Base-by-base conservation (phyloP, 108 stramenopile genomes). In the Craspedostauros australis region DNA sequence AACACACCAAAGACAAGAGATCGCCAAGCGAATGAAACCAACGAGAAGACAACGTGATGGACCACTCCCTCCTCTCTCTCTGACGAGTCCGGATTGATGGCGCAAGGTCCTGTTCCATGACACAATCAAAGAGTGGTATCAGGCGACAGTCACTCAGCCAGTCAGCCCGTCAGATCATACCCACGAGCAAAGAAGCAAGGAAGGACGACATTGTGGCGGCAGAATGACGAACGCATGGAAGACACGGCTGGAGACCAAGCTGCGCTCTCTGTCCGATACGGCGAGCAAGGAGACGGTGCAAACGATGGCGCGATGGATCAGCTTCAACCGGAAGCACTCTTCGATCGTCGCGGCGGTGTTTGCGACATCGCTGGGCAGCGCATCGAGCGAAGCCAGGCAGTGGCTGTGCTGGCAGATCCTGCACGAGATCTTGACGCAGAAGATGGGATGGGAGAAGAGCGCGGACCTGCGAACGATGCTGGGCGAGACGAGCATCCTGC, bases 221-320 rank as follows among this genome's bases (percentile, higher is more conserved):
- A n/a, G n/a, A n/a, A n/a, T n/a, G n/a, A n/a, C n/a, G n/a, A n/a
- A n/a, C n/a, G n/a, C n/a, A n/a, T n/a, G n/a, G n/a, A n/a, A n/a
- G n/a, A n/a, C n/a, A n/a, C n/a, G n/a, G n/a, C 44, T 78, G 8
- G 71, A 72, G 52, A 57, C 55, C 62, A 73, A 72, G 45, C 40
- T 79, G 20, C 32, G 44, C 2, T 43, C 59, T 0, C 42, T 72
- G 29, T 53, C 66, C 1, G 72, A 73, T 39, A 61, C 37, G 5
- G 66, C 77, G 7, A 70, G 62, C 24, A 70, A 70, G 39, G 80
- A 81, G 55, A 63, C 71, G 18, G 60, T 81, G 14, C 71, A 69
- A 57, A 73, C 80, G 5, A 12, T 73, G 18, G 67, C 71, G 21
- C 67, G 72, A 38, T 81, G 75, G 75, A 62, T 81, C 34, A 54